A percentile compares a stretch with the other conserved stretches of the same genome.
These are phyloP conservation scores for Phytophthora sp. DNA, from an alignment of 352 stramenopile species.

Conservation along the genomic window DNA sequence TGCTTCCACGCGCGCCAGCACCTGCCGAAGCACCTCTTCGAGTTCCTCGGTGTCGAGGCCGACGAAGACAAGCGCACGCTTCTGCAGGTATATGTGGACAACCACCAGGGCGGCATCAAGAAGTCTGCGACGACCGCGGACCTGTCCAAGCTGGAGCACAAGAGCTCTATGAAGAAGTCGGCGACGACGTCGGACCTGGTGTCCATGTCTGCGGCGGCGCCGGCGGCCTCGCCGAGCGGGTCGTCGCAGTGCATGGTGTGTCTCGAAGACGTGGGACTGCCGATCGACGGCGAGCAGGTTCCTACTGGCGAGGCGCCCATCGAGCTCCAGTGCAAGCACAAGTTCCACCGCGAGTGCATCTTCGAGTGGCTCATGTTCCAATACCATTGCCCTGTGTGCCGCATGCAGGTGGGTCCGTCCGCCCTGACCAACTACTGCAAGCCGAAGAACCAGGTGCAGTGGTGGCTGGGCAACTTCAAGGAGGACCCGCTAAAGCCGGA, in stretches of 20 bases:
- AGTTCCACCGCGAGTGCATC: slow-evolving; percentile 79
- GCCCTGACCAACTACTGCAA: slow-evolving; percentile 65
- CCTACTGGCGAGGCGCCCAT: slow-evolving; percentile 47
- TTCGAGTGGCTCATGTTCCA: slow-evolving; percentile 80
- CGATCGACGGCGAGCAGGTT: slow-evolving; percentile 20
- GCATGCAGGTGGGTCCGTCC: slow-evolving; percentile 45
- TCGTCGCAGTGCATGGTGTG: slow-evolving; percentile 49
- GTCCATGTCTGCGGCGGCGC: slow-evolving; percentile 7
- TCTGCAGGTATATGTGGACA: slow-evolving; percentile 66
- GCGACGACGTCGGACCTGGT: slow-evolving; percentile 10
- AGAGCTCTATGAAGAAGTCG: slow-evolving; percentile 17
- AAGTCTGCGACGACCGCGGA: slow-evolving; percentile 19
- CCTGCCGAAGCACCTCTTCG: slow-evolving; percentile 47
- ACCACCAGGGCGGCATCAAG: slow-evolving; percentile 32
- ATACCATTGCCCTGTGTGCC: slow-evolving; percentile 24
- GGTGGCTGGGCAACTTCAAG: slow-evolving; percentile 73
- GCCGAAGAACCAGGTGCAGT: slow-evolving; percentile 60
- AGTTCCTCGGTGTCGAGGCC: slow-evolving; percentile 53
- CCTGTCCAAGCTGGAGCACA: slow-evolving; percentile 35
- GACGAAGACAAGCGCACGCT: slow-evolving; percentile 48
- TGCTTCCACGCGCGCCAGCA: slow-evolving; percentile 47
- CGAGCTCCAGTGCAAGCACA: slow-evolving; percentile 64
- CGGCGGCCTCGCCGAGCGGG: slow-evolving; percentile 20
- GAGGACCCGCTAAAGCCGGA: slow-evolving; percentile 45
- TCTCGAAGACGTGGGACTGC: slow-evolving; percentile 32